Base-by-base conservation (phyloP, 306 rosid genomes). In the Lathyrus aphaca region DNA sequence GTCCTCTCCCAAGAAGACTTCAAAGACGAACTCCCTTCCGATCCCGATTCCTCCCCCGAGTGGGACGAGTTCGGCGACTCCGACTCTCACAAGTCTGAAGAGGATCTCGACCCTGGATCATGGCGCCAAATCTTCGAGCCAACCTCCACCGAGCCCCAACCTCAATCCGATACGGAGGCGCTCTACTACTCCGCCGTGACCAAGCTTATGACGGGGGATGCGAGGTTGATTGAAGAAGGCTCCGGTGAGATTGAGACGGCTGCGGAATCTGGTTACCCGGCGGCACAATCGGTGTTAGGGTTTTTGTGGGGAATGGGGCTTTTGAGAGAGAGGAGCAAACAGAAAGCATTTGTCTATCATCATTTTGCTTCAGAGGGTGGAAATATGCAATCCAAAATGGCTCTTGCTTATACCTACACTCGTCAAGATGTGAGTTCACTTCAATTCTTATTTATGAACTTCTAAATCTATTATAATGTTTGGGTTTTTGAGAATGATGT, bases 51-150 rank as follows among this genome's bases (percentile, higher is more conserved):
- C 61, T 49, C 84, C 45, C 71, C 86, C 49, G 97, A 94, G 65
- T 94, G 96, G 99, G 99, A 94, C 58, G 99, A 91, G 67, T 87
- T 94, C 71, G 91, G 92, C 17, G 95, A 87, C 44, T 82, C 95
- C 7, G 92, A 82, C 60, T 42, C 77, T 5, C 80, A 80, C 61
- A 86, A 83, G 65, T 84, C 99, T 15, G 96, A 84, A 9, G 89
- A 82, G 27, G 95, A 88, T 74, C 96, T 91, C 23, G 96, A 94
- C 74, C 97, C 96, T 5, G 97, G 95, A 3, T 84, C 97, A 16
- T 94, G 99, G 99, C 89, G 97, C 67, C 91, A 88, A 18, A 80
- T 94, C 66, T 91, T 94, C 71, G 99, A 94, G 59, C 86, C 88
- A 10, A 77, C 87, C 8, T 0, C 79, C 25, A 35, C 66, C 3